A percentile compares a stretch with the other conserved stretches of the same genome.
These are phyloP conservation scores for Chlamydomonas eustigma DNA, from an alignment of 139 green algal genomes.

Conservation along the genomic window DNA sequence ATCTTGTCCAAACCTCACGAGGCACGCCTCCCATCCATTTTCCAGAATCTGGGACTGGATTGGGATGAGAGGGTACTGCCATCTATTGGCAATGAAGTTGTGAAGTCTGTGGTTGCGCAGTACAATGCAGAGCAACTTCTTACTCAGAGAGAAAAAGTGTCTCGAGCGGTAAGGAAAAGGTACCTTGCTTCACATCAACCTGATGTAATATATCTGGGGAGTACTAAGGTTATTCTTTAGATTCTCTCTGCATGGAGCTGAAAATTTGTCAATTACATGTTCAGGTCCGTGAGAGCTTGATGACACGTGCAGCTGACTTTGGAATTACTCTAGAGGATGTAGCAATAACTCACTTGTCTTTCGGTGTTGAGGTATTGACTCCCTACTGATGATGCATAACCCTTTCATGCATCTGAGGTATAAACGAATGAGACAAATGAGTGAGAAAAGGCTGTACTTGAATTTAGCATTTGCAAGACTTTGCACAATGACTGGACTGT, in stretches of 20 bases:
- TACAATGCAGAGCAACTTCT: constrained; percentile 99
- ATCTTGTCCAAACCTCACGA: constrained; percentile 91
- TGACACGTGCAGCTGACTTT: constrained; percentile 84
- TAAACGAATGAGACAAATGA: too few species aligned
- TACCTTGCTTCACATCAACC: neutral
- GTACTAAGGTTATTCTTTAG: too few species aligned
- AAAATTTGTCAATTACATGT: too few species aligned
- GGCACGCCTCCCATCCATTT: constrained; percentile 79
- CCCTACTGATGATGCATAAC: too few species aligned
- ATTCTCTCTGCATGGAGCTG: too few species aligned
- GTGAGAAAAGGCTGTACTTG: too few species aligned
- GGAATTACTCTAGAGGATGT: constrained; percentile 98
- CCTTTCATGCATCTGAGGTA: too few species aligned
- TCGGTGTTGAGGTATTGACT: constrained; percentile 90
- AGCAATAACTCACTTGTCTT: constrained; percentile 97
- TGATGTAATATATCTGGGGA: too few species aligned
- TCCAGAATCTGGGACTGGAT: constrained; percentile 87
- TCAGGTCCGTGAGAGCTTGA: constrained; percentile 70
- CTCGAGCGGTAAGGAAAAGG: constrained; percentile 43
- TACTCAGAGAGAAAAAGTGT: constrained; percentile 95
- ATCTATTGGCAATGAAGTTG: constrained; percentile 98
- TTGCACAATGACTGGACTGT: too few species aligned
- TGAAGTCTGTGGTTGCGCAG: constrained; percentile 97
- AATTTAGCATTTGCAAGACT: too few species aligned
- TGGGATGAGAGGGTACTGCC: constrained; percentile 98